Percentiles rank a stretch among this genome's conserved stretches.
These are phyloP conservation scores for Eimeria acervulina DNA, from an alignment of 169 alveolate genomes.

Conservation along the genomic window DNA sequence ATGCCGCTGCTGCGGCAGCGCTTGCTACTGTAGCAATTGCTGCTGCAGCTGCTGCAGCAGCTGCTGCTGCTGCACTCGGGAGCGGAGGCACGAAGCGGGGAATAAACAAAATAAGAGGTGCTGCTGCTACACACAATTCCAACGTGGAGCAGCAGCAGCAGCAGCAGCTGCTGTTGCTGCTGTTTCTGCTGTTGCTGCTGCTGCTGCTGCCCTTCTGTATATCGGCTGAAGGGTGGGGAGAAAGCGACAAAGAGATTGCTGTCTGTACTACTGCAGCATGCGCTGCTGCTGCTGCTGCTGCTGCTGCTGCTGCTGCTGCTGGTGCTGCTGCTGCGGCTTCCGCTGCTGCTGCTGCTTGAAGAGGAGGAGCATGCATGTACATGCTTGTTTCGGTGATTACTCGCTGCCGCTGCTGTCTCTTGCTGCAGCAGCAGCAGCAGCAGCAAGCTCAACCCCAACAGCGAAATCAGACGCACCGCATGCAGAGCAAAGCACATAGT, in stretches of 20 bases:
- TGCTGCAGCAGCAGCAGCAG: too few species aligned
- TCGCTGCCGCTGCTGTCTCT: conserved; percentile 28
- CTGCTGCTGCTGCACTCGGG: neutral
- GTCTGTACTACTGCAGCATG: too few species aligned
- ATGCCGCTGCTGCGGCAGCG: neutral
- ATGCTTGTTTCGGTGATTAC: neutral
- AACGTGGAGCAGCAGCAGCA: neutral
- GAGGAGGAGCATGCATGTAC: too few species aligned
- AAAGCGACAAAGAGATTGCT: too few species aligned
- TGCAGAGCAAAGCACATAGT: conserved; percentile 58
- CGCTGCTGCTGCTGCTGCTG: too few species aligned
- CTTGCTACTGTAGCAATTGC: neutral
- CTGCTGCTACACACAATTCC: conserved; percentile 15
- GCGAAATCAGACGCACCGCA: conserved; percentile 75
- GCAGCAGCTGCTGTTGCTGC: neutral
- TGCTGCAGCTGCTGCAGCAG: conserved; percentile 25
- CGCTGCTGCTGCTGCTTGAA: too few species aligned
- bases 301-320: too few species aligned
- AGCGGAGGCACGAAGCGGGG: too few species aligned
- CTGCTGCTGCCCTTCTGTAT: neutral
- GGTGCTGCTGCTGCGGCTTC: too few species aligned
- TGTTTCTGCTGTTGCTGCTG: neutral
- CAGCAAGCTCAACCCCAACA: conserved; percentile 26
- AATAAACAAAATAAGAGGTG: neutral
- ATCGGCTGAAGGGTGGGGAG: too few species aligned